Conservation (phyloP, 352 stramenopile species). For the Globisporangium takayamanum region DNA sequence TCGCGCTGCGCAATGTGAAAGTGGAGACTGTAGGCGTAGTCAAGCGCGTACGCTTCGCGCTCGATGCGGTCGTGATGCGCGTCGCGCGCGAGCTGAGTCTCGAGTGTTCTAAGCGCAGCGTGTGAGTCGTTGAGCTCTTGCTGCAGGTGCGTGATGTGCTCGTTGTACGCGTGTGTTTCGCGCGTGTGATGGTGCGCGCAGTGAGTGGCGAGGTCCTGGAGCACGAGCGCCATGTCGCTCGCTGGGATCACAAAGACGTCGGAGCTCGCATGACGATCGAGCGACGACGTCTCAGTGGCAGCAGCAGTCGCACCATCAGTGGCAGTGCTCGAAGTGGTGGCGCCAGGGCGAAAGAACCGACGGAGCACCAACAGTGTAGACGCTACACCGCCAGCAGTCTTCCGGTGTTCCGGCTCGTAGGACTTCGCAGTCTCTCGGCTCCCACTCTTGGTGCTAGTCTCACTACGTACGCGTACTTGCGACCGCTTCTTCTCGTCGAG, state of each 20-base stretch:
- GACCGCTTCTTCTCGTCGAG: slow-evolving; percentile 29
- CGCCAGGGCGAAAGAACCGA: slow-evolving; percentile 7
- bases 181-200: slow-evolving; percentile 1
- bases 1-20: slow-evolving; percentile 31
- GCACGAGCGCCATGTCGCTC: slow-evolving; percentile 12
- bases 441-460: slow-evolving; percentile 9
- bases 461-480: not conserved
- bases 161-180: slow-evolving; percentile 1
- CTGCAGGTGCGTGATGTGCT: not conserved
- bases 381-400: not conserved
- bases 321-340: not conserved
- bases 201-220: slow-evolving; percentile 10
- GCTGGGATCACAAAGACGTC: slow-evolving; percentile 17
- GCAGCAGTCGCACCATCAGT: not conserved
- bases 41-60: slow-evolving; percentile 35
- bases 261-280: too few relatives aligned
- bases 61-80: slow-evolving; percentile 26
- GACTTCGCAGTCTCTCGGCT: not conserved
- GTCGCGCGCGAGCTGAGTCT: not conserved
- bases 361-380: slow-evolving; percentile 4
- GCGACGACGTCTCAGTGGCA: not conserved
- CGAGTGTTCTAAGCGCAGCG: not conserved
- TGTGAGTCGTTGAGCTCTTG: slow-evolving; percentile 2
- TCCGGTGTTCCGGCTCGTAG: not conserved
- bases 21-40: slow-evolving; percentile 35